phyloP scores from a whole-genome alignment of 2,329 filamentous ascomycete genomes.

The Aspergillus oerlinghausenensis region DNA sequence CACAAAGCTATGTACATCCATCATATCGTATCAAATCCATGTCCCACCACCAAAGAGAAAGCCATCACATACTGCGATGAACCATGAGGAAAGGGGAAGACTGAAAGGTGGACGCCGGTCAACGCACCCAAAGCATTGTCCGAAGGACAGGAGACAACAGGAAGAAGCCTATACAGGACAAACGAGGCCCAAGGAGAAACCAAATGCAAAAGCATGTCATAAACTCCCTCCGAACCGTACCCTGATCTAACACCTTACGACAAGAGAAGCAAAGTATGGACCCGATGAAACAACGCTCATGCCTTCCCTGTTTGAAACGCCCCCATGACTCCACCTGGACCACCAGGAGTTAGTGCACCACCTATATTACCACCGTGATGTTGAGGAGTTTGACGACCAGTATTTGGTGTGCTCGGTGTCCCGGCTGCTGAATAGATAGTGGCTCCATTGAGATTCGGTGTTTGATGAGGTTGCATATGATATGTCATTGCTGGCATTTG shows the following conservation, averaged over 20 bases:
- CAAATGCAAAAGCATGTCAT: conserved; percentile 8
- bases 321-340: conserved; percentile 70
- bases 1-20: conserved; percentile 35
- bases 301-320: conserved; percentile 50
- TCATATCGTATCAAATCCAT: conserved; percentile 28
- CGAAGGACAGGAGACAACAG: conserved; percentile 1
- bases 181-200: conserved; percentile 1
- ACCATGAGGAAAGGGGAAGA: conserved; percentile 6
- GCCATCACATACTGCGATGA: conserved; percentile 1
- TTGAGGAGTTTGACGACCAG: conserved; percentile 44
- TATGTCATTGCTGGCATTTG: conserved; percentile 55
- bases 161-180: conserved; percentile 14
- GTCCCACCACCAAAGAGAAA: conserved; percentile 4
- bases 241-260: conserved; percentile 10
- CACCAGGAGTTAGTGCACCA: conserved; percentile 71
- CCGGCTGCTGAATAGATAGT: conserved; percentile 46
- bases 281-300: conserved; percentile 14
- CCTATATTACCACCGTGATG: conserved; percentile 41
- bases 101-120: neutral
- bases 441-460: conserved; percentile 52
- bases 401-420: conserved; percentile 65
- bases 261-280: conserved; percentile 1
- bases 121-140: neutral
- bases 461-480: conserved; percentile 44
- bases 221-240: conserved; percentile 6